Evolutionary conservation across 2,329 filamentous ascomycete species (phyloP).

Genomic region (Apiospora koreana): DNA sequence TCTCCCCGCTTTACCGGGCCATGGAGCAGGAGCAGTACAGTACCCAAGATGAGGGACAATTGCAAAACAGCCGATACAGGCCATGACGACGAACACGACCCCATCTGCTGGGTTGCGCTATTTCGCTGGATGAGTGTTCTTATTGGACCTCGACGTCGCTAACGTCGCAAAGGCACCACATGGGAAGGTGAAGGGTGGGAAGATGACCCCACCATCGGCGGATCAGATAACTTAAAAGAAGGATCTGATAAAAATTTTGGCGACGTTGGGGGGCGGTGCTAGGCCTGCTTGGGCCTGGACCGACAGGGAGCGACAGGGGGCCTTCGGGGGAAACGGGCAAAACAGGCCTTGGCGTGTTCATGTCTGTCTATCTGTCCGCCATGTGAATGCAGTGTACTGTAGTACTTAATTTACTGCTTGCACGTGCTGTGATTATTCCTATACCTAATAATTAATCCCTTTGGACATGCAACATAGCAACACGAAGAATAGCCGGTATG

Average conservation of each 20-base stretch:
- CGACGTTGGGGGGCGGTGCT: background rate
- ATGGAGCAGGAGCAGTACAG: background rate
- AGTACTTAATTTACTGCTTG: no score
- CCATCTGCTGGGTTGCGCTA: background rate
- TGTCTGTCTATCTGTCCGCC: no score
- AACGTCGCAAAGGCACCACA: background rate
- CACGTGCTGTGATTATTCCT: no score
- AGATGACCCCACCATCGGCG: slow-evolving; percentile 9
- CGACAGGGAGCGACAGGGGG: background rate
- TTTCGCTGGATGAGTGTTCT: background rate
- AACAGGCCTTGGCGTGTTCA: background rate
- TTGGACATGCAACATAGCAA: no score
- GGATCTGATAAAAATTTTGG: slow-evolving; percentile 14
- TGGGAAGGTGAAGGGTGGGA: background rate
- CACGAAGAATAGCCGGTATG: no score
- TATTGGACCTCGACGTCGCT: background rate
- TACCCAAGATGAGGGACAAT: background rate
- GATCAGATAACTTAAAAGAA: slow-evolving; percentile 16
- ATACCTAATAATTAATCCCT: no score
- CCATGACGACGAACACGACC: background rate
- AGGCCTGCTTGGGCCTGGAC: background rate
- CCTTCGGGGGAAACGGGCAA: background rate
- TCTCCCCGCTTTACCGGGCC: background rate
- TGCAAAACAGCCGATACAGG: slow-evolving; percentile 1
- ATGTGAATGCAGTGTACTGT: no score